These are phyloP conservation scores for Auriculariales sp. DNA, from an alignment of 768 basidiomycete genomes.

Conservation along the genomic window DNA sequence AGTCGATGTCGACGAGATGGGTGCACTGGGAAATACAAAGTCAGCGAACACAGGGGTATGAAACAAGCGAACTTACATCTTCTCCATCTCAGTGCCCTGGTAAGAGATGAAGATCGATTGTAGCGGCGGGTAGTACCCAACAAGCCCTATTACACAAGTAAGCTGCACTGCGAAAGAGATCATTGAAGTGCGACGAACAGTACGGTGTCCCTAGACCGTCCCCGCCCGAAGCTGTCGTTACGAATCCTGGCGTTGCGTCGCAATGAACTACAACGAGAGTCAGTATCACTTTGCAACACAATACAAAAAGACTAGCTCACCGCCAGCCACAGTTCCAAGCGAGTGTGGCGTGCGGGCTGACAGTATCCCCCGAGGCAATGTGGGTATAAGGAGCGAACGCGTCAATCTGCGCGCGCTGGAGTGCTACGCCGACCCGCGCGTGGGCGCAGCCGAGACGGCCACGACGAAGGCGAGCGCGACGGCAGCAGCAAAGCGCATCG, in stretches of 20 bases:
- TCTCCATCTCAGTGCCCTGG: constrained; percentile 20
- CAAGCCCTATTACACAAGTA: constrained; percentile 25
- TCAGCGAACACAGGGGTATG: not conserved
- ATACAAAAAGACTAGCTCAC: constrained; percentile 14
- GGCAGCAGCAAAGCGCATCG: no score
- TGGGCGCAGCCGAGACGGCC: no score
- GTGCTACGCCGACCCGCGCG: no score
- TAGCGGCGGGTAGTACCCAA: constrained; percentile 32
- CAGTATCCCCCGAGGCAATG: constrained; percentile 40
- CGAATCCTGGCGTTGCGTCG: constrained; percentile 30
- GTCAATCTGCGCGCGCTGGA: constrained; percentile 28
- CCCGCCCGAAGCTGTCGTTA: constrained; percentile 28
- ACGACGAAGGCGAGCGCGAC: no score
- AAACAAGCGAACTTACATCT: constrained; percentile 13
- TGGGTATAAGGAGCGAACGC: constrained; percentile 32
- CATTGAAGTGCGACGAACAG: constrained; percentile 16
- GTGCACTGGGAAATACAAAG: not conserved
- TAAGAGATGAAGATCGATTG: constrained; percentile 11
- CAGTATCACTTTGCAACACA: not conserved
- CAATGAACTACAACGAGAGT: constrained; percentile 23
- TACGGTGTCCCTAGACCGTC: constrained; percentile 27
- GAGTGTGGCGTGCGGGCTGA: constrained; percentile 22
- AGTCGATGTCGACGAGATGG: constrained; percentile 22
- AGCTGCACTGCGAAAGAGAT: not conserved
- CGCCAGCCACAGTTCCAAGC: constrained; percentile 44